Evolutionary conservation across 257 asterid genomes (phyloP).

Genomic region (Fraxinus anomala): DNA sequence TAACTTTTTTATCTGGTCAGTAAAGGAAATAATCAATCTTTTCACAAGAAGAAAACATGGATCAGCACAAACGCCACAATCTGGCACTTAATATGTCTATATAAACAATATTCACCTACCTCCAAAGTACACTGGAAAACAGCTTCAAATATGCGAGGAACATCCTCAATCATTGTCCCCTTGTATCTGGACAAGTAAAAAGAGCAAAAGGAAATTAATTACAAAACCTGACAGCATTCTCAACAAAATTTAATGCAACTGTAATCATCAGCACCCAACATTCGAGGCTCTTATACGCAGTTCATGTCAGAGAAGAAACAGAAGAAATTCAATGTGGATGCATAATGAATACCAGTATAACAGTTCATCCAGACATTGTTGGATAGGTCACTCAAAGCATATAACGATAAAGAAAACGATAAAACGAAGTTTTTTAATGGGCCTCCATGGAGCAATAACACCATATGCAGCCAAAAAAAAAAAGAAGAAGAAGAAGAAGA

Average conservation of each 20-base stretch:
- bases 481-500: background rate
- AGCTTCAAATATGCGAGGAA: constrained; percentile 96
- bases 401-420: background rate
- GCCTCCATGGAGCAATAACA: background rate
- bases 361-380: background rate
- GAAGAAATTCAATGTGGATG: background rate
- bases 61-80: background rate
- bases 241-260: background rate
- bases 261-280: background rate
- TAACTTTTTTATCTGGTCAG: background rate
- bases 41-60: background rate
- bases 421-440: background rate
- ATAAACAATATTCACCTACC: constrained; percentile 46
- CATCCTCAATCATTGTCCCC: constrained; percentile 90
- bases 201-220: constrained; percentile 7
- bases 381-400: background rate
- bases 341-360: background rate
- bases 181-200: constrained; percentile 59
- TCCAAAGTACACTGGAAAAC: constrained; percentile 96
- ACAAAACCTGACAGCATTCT: background rate
- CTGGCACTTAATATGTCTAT: background rate
- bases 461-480: background rate
- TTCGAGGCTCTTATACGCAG: background rate
- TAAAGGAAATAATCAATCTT: background rate
- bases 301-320: background rate